Conservation (phyloP, 208 protist genomes). For the Naegleria fowleri region DNA sequence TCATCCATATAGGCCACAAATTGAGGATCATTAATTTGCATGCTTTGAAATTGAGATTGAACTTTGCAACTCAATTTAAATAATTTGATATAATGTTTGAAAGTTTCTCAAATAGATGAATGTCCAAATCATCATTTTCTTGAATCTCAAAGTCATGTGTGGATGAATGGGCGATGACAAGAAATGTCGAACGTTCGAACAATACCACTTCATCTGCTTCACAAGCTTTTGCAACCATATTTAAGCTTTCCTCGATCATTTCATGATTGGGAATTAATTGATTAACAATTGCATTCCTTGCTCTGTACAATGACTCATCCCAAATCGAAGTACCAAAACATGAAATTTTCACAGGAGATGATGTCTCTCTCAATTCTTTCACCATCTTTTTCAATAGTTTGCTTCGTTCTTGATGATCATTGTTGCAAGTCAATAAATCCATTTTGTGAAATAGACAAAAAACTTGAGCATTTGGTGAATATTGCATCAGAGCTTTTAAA, state of each 20-base stretch:
- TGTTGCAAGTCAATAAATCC: conserved; percentile 70
- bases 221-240: conserved; percentile 81
- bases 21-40: conserved; percentile 55
- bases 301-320: conserved; percentile 95
- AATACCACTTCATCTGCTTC: conserved; percentile 95
- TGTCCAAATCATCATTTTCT: conserved; percentile 34
- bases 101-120: conserved; percentile 78
- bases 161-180: conserved; percentile 87
- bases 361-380: conserved; percentile 46
- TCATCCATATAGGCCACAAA: conserved; percentile 71
- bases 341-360: conserved; percentile 66
- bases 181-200: conserved; percentile 95
- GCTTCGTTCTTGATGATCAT: conserved; percentile 44
- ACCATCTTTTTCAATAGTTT: conserved; percentile 55
- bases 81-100: conserved; percentile 85
- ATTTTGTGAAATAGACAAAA: conserved; percentile 99
- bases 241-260: conserved; percentile 75
- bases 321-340: conserved; percentile 97
- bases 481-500: conserved; percentile 84
- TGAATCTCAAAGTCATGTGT: no score
- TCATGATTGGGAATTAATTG: conserved; percentile 91
- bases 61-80: conserved; percentile 78
- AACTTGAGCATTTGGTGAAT: conserved; percentile 90
- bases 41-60: conserved; percentile 49
- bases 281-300: conserved; percentile 86